Percentiles rank a stretch among this genome's conserved stretches.
Conservation (phyloP, 805 yeast species). For the Yarrowia sp. region DNA sequence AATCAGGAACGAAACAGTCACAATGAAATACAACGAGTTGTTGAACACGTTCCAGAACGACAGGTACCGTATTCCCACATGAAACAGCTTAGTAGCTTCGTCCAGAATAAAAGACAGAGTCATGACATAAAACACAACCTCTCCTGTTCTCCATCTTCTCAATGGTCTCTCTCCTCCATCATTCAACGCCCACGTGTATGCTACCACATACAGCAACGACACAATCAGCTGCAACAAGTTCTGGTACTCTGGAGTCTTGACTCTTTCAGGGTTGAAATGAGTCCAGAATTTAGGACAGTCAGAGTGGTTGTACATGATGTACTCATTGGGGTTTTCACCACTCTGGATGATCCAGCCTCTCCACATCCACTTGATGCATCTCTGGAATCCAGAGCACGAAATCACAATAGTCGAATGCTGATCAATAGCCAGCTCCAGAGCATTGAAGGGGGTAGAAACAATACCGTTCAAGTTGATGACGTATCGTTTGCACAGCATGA, state of each 20-base stretch:
- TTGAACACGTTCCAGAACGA: constrained; percentile 81
- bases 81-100: constrained; percentile 68
- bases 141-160: constrained; percentile 39
- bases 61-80: constrained; percentile 68
- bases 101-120: constrained; percentile 66
- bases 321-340: constrained; percentile 63
- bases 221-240: constrained; percentile 67
- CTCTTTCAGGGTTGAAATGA: constrained; percentile 79
- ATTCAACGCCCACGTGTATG: constrained; percentile 45
- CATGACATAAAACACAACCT: constrained; percentile 56
- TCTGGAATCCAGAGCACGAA: constrained; percentile 76
- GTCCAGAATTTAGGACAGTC: constrained; percentile 51
- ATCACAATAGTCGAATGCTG: constrained; percentile 75
- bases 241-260: constrained; percentile 83
- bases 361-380: constrained; percentile 90
- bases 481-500: constrained; percentile 75
- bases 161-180: constrained; percentile 27
- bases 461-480: constrained; percentile 59
- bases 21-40: constrained; percentile 60
- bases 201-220: constrained; percentile 57
- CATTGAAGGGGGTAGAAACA: constrained; percentile 66
- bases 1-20: constrained; percentile 35
- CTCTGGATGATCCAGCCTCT: constrained; percentile 88
- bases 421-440: constrained; percentile 81
- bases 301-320: constrained; percentile 60